Percentiles rank a stretch among this genome's conserved stretches.
These are phyloP conservation scores for Ogataea corticis DNA, from an alignment of 805 yeast genomes.

Conservation along the genomic window DNA sequence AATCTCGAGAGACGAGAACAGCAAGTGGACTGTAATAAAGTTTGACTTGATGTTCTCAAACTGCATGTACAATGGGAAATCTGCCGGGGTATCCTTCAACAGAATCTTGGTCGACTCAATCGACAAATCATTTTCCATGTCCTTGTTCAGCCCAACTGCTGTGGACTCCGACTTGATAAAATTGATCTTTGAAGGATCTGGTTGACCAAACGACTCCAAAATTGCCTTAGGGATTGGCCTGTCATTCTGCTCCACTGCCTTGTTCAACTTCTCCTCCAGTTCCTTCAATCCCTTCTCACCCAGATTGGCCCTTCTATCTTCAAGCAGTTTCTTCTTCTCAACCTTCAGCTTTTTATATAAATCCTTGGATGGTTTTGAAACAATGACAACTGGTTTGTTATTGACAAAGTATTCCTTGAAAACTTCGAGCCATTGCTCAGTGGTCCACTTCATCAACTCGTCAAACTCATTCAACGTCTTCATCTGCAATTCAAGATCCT, in stretches of 20 bases:
- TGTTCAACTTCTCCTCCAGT: conserved; percentile 50
- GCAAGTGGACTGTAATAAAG: conserved; percentile 67
- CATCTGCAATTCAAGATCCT: conserved; percentile 55
- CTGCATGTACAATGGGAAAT: conserved; percentile 70
- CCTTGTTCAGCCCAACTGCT: conserved; percentile 51
- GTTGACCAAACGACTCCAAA: conserved; percentile 60
- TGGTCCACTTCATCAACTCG: conserved; percentile 57
- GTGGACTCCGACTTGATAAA: conserved; percentile 72
- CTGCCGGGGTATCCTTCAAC: conserved; percentile 37
- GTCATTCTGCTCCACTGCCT: conserved; percentile 70
- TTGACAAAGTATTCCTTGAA: conserved; percentile 55
- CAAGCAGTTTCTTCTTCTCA: conserved; percentile 49
- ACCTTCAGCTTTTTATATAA: conserved; percentile 54
- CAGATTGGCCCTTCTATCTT: conserved; percentile 49
- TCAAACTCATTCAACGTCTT: conserved; percentile 62
- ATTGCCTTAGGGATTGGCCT: conserved; percentile 72
- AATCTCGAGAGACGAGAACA: conserved; percentile 55
- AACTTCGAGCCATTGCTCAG: conserved; percentile 65
- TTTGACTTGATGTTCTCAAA: conserved; percentile 79
- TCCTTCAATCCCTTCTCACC: conserved; percentile 62
- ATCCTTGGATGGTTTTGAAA: conserved; percentile 69
- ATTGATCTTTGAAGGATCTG: conserved; percentile 71
- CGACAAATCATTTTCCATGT: conserved; percentile 28
- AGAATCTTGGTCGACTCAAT: conserved; percentile 25
- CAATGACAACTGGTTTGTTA: conserved; percentile 61